Evolutionary conservation across 1,284 basidiomycete species (phyloP), one percentile per base, ranked within the genome.

Genomic region (Erythrobasidium hasegawianum): DNA sequence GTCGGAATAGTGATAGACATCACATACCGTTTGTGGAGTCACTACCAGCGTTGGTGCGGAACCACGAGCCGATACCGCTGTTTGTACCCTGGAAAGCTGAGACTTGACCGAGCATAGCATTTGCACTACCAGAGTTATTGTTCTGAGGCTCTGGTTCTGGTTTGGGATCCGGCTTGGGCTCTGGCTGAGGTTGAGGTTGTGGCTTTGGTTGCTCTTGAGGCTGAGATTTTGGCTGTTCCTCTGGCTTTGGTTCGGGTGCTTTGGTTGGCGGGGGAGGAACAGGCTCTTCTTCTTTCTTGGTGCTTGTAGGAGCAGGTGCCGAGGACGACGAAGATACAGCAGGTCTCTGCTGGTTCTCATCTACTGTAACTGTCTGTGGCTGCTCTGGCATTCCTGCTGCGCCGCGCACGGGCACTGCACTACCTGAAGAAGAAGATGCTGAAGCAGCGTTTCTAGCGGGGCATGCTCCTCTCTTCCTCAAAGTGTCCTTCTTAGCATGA

Each of bases 1-100:
- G n/a, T n/a, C n/a, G n/a, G n/a, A n/a, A n/a, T n/a, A n/a, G n/a
- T n/a, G n/a, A n/a, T n/a, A n/a, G n/a, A n/a, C n/a, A n/a, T n/a
- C n/a, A n/a, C n/a, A n/a, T n/a, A n/a, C 62, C 62, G 27, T 65
- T 65, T 0, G 62, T 65, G 18, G 45, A 50, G 38, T 65, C 62
- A 38, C 22, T 24, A 1, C 56, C 62, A 16, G 33, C 54, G 20
- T 65, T 65, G 20, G 62, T 65, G 2, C 47, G n/a, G 62, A 58
- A 65, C 62, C 62, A 65, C 45, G 62, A 65, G 7, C 55, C 27
- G 54, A 65, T 58, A 20, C 55, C 62, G 16, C 16, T 18, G 26
- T 65, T 56, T 14, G 13, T 7, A 50, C 61, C 54, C 38, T 64
- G 61, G 61, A 64, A 64, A 20, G 39, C 38, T 11, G 53, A 57